Conservation (phyloP, 2,329 filamentous ascomycete species). For the Pseudocercospora fuligena region DNA sequence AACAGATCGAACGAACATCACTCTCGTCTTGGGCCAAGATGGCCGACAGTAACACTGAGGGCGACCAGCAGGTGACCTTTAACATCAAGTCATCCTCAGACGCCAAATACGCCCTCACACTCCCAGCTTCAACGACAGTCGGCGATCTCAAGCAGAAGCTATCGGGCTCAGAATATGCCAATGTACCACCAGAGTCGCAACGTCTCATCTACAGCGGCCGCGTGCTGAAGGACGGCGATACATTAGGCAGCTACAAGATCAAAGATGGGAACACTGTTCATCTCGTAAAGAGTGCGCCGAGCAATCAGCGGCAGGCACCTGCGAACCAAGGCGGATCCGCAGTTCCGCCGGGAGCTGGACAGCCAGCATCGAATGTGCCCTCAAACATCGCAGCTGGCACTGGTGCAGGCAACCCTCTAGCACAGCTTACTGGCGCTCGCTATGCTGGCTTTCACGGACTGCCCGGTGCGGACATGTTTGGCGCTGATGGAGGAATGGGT, state of each 20-base stretch:
- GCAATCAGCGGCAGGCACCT: constrained; percentile 70
- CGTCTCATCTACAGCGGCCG: constrained; percentile 96
- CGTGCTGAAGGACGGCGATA: constrained; percentile 93
- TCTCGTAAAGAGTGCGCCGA: constrained; percentile 93
- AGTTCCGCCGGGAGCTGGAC: constrained; percentile 46
- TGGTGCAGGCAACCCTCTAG: constrained; percentile 84
- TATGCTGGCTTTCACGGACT: constrained; percentile 92
- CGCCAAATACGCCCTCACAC: constrained; percentile 79
- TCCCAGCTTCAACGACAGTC: constrained; percentile 76
- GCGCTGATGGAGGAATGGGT: constrained; percentile 94
- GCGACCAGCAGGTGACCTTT: constrained; percentile 87
- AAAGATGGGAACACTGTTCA: constrained; percentile 96
- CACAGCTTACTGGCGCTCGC: constrained; percentile 86
- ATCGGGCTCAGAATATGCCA: constrained; percentile 77
- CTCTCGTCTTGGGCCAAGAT: constrained; percentile 48
- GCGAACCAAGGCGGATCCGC: constrained; percentile 53
- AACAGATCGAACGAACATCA: not conserved
- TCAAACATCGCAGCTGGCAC: constrained; percentile 78
- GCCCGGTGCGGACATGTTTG: constrained; percentile 86
- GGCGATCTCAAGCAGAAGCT: constrained; percentile 90
- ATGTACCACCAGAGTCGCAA: constrained; percentile 85
- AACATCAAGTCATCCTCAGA: constrained; percentile 97
- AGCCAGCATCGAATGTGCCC: constrained; percentile 66
- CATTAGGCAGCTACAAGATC: constrained; percentile 85
- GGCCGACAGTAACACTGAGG: constrained; percentile 61